Base-by-base conservation (phyloP, 495 filamentous ascomycete genomes). In the Gamarada debralockiae region DNA sequence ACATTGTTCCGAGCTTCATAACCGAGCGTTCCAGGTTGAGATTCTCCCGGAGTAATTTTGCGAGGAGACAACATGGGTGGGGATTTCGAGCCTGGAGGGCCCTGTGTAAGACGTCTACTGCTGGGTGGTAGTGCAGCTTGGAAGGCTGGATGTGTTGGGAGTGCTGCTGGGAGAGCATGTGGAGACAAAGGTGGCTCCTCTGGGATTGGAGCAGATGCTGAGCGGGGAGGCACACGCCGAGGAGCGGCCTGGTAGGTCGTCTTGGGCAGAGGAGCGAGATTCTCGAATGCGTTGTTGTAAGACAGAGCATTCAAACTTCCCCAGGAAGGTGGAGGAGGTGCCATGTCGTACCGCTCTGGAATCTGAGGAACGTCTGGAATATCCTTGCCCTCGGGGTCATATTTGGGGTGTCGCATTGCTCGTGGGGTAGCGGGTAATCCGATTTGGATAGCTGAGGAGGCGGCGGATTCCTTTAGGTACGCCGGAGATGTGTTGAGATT, bases 371-470 rank as follows among this genome's bases (percentile, higher is more conserved):
- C 81, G 12, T 79, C 76, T 23, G 83, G 83, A 39, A 80, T 80
- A 39, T 68, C 67, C 21, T 79, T 74, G 49, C 71, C 71, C 36
- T 83, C 75, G 0, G 76, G 74, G 56, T 82, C 77, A 56, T 90
- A 84, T 42, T 84, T 84, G 2, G 83, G 80, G 63, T 91, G 83
- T 22, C 86, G 79, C 89, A 95, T 93, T 2, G 89, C 89, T 69
- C 85, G 77, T 18, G 90, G 89, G 6, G 89, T 95, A 3, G 89
- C 87, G 37, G 90, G 89, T 1, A 95, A 74, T 2, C 90, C 90
- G 49, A 90, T 73, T 7, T 62, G 62, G 10, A 24, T 18, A 34
- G 48, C n/a, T 33, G 44, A 34, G 57, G 68, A 9, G 55, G 53
- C 17, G 54, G 59, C 21, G 44, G 50, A 13, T 56, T 69, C 13